Evolutionary conservation across 164 flowering plant genomes (phyloP).

Genomic region (Brasenia schreberi): DNA sequence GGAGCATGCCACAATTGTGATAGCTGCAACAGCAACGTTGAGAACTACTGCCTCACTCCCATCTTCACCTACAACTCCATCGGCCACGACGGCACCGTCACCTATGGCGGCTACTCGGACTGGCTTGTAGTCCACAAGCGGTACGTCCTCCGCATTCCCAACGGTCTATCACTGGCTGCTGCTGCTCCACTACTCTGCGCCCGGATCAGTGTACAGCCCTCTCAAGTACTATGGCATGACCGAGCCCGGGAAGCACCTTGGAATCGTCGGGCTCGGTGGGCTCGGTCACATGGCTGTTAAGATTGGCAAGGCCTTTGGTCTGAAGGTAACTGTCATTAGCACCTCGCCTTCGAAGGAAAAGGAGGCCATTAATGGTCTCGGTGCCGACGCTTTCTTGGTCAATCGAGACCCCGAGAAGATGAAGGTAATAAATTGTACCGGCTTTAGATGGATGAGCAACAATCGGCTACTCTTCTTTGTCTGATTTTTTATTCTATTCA

Average conservation of each 20-base stretch:
- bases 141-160: conserved; percentile 24
- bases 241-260: conserved; percentile 26
- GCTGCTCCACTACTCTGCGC: conserved; percentile 34
- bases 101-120: conserved; percentile 39
- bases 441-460: not conserved
- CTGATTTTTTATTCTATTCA: not conserved
- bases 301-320: conserved; percentile 42
- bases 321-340: conserved; percentile 38
- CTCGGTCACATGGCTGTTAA: conserved; percentile 47
- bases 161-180: conserved; percentile 8
- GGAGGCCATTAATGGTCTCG: conserved; percentile 31
- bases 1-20: conserved; percentile 33
- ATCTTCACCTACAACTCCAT: conserved; percentile 17
- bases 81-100: conserved; percentile 25
- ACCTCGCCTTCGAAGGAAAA: conserved; percentile 26
- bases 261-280: conserved; percentile 44
- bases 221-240: conserved; percentile 23
- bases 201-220: conserved; percentile 45
- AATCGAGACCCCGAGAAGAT: conserved; percentile 25
- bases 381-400: conserved; percentile 35
- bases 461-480: not conserved
- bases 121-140: conserved; percentile 23
- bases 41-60: conserved; percentile 35
- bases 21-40: conserved; percentile 21
- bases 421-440: conserved; percentile 15